phyloP scores from a whole-genome alignment of 1,284 basidiomycete genomes.

The Irpex rosettiformis region DNA sequence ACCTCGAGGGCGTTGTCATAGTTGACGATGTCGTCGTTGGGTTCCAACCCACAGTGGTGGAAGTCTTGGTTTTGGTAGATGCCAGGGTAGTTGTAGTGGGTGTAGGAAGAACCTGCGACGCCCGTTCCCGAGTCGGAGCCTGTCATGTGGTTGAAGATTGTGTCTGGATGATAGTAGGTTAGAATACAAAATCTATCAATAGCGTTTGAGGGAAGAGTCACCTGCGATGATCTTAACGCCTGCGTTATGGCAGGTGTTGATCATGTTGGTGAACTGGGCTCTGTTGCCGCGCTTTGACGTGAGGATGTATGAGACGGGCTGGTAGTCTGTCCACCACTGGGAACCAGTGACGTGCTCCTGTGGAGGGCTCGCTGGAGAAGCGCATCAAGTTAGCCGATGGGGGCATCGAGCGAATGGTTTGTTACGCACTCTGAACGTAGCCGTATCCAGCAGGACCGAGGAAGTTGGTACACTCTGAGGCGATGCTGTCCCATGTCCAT shows the following conservation, averaged over 20 bases:
- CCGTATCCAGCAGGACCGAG: constrained; percentile 66
- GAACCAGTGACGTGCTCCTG: constrained; percentile 45
- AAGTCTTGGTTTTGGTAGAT: constrained; percentile 56
- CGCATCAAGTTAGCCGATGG: not conserved
- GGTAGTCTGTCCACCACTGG: constrained; percentile 72
- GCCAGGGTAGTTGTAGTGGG: constrained; percentile 57
- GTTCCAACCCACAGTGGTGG: constrained; percentile 58
- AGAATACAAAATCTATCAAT: too few relatives aligned
- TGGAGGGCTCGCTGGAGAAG: constrained; percentile 42
- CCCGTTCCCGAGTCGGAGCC: constrained; percentile 43
- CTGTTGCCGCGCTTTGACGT: constrained; percentile 58
- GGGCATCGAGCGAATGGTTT: constrained; percentile 16
- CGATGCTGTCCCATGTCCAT: constrained; percentile 48
- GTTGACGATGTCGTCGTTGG: constrained; percentile 52
- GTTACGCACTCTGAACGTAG: constrained; percentile 53
- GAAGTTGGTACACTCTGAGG: constrained; percentile 60
- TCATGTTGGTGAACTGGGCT: constrained; percentile 52
- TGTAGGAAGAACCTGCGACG: constrained; percentile 46
- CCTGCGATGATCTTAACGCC: constrained; percentile 61
- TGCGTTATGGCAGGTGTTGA: constrained; percentile 52
- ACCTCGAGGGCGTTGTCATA: constrained; percentile 51
- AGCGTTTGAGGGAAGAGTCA: too few relatives aligned
- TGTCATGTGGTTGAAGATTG: constrained; percentile 66
- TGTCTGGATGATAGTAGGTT: constrained; percentile 37
- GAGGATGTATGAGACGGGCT: constrained; percentile 60